Percentiles rank a stretch among this genome's conserved stretches.
phyloP scores from a whole-genome alignment of 2,329 filamentous ascomycete species.

The Paracamarosporium sp. region DNA sequence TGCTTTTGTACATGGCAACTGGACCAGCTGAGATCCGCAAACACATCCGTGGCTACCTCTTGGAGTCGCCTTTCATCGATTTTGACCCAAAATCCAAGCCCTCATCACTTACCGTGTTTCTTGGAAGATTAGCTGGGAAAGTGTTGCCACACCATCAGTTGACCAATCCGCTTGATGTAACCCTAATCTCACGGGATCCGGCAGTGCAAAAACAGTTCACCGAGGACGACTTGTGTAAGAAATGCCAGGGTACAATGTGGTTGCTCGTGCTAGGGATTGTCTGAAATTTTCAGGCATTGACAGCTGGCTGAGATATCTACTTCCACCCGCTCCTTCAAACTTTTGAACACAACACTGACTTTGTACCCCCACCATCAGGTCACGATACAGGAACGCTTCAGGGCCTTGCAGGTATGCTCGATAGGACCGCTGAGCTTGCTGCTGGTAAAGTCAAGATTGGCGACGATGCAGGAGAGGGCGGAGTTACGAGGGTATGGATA shows the following conservation, averaged over 20 bases:
- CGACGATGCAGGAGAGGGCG: conserved; percentile 55
- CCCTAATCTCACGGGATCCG: conserved; percentile 71
- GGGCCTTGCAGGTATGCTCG: conserved; percentile 77
- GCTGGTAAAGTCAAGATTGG: conserved; percentile 58
- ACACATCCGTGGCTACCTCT: conserved; percentile 74
- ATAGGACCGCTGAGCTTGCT: conserved; percentile 70
- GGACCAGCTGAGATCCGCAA: conserved; percentile 60
- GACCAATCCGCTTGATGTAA: conserved; percentile 68
- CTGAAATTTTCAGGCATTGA: no score
- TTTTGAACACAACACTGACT: no score
- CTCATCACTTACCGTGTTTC: conserved; percentile 65
- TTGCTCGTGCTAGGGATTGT: no score
- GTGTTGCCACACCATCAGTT: conserved; percentile 73
- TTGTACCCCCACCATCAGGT: no score
- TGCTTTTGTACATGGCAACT: conserved; percentile 64
- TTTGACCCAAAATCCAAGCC: conserved; percentile 73
- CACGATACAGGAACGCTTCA: conserved; percentile 89
- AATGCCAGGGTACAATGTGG: no score
- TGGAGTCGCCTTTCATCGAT: conserved; percentile 80
- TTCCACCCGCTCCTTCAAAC: no score
- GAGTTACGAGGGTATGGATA: conserved; percentile 72
- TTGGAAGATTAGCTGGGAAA: conserved; percentile 71
- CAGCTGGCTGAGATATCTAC: no score
- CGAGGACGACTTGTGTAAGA: conserved; percentile 73
- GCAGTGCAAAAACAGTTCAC: conserved; percentile 66